Evolutionary conservation across 202 grass and related monocot species (phyloP), one percentile per base, ranked within the genome.

Genomic region (Bolboschoenoplectus hybrid): DNA sequence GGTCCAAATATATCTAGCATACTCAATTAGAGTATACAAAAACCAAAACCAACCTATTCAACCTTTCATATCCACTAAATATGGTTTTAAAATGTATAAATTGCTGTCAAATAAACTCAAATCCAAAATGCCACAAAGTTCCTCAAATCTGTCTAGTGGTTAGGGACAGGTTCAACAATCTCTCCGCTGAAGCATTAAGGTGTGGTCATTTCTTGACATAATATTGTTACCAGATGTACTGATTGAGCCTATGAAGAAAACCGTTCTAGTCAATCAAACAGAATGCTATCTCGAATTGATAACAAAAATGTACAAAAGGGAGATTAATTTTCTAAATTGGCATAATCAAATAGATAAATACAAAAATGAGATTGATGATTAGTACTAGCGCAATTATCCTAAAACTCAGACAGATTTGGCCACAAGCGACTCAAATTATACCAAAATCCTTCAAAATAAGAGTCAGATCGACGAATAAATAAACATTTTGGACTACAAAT

Each of bases 221-320:
- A 55, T 52, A 56, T 19, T 53, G 32, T 14, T 60, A 60, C 51
- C 75, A 57, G 71, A 51, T 74, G 52, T 61, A 43, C 53, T 19
- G 35, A 78, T 78, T 78, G 5, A 4, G 1, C 74, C 74, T 40
- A 78, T 9, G 1, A 58, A 78, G 13, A 55, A 56, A 78, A 56
- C 32, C 74, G 4, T 39, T 78, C 32, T 16, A 78, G 74, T 57
- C 49, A 57, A 38, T 39, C 50, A 57, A 55, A 57, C 6, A 78
- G 74, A 75, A 53, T 52, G 45, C 13, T 52, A 45, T 75, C 20
- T 56, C 20, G 4, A 77, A 77, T 38, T 55, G 73, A 52, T 46
- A 56, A 77, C 45, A 32, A 77, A 77, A 77, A 17, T 77, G 74
- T 17, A 77, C 74, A 77, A 17, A 10, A 56, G 49, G 32, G 20